These are phyloP conservation scores for Gynandropsis gynandra DNA, from an alignment of 345 rosid species.

Conservation along the genomic window DNA sequence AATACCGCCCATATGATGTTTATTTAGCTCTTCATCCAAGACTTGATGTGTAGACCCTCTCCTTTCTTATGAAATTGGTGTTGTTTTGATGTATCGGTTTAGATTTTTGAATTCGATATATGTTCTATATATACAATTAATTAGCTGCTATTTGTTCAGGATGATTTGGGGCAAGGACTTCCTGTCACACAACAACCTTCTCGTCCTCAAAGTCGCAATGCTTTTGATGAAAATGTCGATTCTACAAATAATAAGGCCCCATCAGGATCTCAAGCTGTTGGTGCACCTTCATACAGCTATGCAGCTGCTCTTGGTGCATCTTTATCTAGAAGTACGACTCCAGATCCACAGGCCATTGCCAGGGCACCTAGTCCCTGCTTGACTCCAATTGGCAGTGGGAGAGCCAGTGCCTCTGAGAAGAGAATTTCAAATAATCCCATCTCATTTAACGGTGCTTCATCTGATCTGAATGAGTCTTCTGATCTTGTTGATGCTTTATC, in stretches of 20 bases:
- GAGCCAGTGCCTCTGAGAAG: conserved; percentile 52
- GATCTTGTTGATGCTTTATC: conserved; percentile 61
- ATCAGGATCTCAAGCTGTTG: conserved; percentile 40
- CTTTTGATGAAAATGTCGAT: not conserved
- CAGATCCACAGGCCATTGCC: conserved; percentile 70
- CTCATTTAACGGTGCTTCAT: conserved; percentile 47
- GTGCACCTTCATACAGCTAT: conserved; percentile 55
- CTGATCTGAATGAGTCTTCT: conserved; percentile 46
- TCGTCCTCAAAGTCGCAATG: not conserved
- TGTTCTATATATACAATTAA: not conserved
- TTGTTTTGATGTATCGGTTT: not conserved
- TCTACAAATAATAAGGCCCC: conserved; percentile 41
- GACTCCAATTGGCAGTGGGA: conserved; percentile 75
- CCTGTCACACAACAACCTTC: not conserved
- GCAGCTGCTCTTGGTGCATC: conserved; percentile 79
- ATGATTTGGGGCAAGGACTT: conserved; percentile 7
- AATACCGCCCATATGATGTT: no score
- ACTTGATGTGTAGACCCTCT: no score
- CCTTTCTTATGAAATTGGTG: no score
- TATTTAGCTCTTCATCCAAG: no score
- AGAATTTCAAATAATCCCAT: conserved; percentile 41
- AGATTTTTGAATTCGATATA: not conserved
- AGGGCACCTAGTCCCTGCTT: conserved; percentile 88
- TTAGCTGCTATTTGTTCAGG: not conserved
- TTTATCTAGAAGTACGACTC: conserved; percentile 76